A percentile compares a stretch with the other conserved stretches of the same genome.
Evolutionary conservation across 306 rosid genomes (phyloP).

Genomic region (Senna siamea): DNA sequence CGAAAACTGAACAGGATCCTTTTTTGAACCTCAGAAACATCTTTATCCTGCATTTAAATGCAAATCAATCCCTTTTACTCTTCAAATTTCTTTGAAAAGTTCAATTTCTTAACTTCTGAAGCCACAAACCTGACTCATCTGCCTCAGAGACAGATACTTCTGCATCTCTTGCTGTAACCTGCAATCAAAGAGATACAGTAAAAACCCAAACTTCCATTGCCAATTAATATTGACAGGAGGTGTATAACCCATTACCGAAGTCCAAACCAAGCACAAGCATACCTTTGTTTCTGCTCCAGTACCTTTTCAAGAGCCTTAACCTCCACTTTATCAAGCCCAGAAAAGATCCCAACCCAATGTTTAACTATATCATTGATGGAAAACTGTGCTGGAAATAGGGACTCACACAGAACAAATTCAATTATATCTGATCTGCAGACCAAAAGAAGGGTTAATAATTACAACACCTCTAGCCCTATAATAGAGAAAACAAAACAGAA

Average conservation of each 20-base stretch:
- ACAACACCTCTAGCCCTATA: conserved; percentile 13
- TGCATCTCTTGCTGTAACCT: conserved; percentile 99
- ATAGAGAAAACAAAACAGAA: conserved; percentile 11
- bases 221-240: conserved; percentile 30
- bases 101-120: conserved; percentile 34
- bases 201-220: conserved; percentile 50
- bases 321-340: conserved; percentile 80
- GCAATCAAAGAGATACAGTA: conserved; percentile 58
- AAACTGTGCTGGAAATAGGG: conserved; percentile 75
- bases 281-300: conserved; percentile 97
- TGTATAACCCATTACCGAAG: conserved; percentile 31
- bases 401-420: conserved; percentile 78
- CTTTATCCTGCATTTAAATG: conserved; percentile 79
- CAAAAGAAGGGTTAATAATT: conserved; percentile 30
- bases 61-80: conserved; percentile 44
- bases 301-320: conserved; percentile 93
- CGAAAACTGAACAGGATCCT: conserved; percentile 79
- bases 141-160: conserved; percentile 85
- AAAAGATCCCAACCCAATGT: conserved; percentile 79
- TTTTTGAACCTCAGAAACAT: conserved; percentile 84
- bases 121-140: conserved; percentile 75
- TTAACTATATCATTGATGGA: conserved; percentile 74
- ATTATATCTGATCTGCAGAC: conserved; percentile 84
- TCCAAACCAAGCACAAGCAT: conserved; percentile 32
- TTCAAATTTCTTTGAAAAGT: conserved; percentile 37